Evolutionary conservation across 108 stramenopile genomes (phyloP).

Genomic region (Nitzschia sp.): DNA sequence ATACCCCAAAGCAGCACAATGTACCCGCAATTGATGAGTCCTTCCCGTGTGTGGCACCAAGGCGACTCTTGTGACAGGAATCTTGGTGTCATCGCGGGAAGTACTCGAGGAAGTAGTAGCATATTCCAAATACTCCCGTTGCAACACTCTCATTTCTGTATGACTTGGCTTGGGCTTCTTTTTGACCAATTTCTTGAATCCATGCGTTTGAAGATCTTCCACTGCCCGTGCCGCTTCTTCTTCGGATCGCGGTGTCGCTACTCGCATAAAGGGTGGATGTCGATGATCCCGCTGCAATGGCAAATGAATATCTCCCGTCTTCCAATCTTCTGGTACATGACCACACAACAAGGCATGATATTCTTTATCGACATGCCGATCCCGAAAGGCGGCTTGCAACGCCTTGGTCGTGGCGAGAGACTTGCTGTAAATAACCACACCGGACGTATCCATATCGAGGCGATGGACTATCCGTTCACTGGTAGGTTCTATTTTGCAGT

Average conservation of each 20-base stretch:
- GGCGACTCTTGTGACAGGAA: conserved; percentile 63
- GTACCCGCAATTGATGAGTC: conserved; percentile 87
- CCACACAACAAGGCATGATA: conserved; percentile 80
- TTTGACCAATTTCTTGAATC: conserved; percentile 68
- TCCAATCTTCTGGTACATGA: conserved; percentile 37
- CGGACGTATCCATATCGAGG: conserved; percentile 85
- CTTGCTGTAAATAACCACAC: conserved; percentile 70
- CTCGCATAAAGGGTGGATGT: conserved; percentile 82
- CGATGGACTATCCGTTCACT: conserved; percentile 75
- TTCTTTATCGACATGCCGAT: conserved; percentile 52
- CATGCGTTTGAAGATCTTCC: conserved; percentile 54
- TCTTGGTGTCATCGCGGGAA: neutral
- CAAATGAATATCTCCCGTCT: conserved; percentile 49
- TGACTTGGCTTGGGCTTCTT: conserved; percentile 72
- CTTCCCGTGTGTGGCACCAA: conserved; percentile 68
- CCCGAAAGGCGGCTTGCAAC: conserved; percentile 68
- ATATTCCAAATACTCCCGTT: conserved; percentile 34
- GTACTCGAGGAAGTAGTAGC: neutral
- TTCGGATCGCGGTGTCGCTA: conserved; percentile 65
- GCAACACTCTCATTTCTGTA: conserved; percentile 59
- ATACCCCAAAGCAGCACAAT: conserved; percentile 82
- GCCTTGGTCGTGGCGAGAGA: conserved; percentile 34
- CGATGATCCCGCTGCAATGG: conserved; percentile 78
- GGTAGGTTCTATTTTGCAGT: conserved; percentile 25
- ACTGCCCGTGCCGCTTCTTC: conserved; percentile 51